These are phyloP conservation scores for Beauveria sp. DNA, from an alignment of 2,329 filamentous ascomycete genomes.

Conservation along the genomic window DNA sequence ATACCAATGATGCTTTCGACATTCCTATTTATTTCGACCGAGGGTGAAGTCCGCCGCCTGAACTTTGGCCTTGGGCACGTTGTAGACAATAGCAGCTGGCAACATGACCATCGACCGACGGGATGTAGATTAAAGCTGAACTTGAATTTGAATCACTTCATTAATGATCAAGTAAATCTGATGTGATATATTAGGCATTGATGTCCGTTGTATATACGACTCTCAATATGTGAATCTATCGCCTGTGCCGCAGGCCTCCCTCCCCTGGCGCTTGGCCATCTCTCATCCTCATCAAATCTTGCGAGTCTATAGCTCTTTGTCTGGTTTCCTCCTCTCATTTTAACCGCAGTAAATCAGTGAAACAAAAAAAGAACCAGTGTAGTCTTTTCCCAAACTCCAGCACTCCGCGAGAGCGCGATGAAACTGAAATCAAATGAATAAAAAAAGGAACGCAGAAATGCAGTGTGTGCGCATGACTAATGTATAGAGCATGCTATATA, in stretches of 20 bases:
- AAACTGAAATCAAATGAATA: not conserved
- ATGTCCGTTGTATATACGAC: not conserved
- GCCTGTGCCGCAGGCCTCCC: not conserved
- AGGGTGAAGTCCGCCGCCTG: too few relatives aligned
- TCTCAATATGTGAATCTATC: constrained; percentile 9
- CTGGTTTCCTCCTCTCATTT: not conserved
- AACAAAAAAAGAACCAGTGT: not conserved
- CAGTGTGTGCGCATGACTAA: not conserved
- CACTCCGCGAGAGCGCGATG: not conserved
- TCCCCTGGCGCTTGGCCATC: not conserved
- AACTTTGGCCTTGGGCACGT: too few relatives aligned
- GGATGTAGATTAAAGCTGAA: too few relatives aligned
- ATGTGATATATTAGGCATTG: constrained; percentile 4
- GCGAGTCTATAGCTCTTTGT: not conserved
- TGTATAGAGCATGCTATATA: not conserved
- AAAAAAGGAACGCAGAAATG: constrained; percentile 7
- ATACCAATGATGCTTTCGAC: not conserved
- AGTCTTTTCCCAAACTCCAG: constrained; percentile 9
- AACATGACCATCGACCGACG: too few relatives aligned
- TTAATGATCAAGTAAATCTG: not conserved
- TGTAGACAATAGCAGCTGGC: too few relatives aligned
- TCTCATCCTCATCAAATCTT: not conserved
- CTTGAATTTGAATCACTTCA: too few relatives aligned
- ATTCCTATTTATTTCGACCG: not conserved
- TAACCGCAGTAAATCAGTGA: not conserved